These are phyloP conservation scores for Scytalidium sp. DNA, from an alignment of 2,329 filamentous ascomycete species.

Conservation along the genomic window DNA sequence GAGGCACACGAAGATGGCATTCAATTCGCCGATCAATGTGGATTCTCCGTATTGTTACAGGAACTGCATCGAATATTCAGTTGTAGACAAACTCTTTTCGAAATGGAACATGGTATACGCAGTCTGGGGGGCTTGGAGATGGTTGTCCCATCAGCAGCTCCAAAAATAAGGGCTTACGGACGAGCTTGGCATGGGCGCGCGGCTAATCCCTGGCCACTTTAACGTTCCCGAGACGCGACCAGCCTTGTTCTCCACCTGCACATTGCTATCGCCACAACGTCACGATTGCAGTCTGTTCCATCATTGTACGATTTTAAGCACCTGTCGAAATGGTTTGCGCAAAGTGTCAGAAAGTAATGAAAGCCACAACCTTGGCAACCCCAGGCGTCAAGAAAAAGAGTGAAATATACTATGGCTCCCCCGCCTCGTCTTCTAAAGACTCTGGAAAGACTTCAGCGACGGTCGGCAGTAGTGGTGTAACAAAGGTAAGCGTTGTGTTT, in stretches of 20 bases:
- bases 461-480: slow-evolving; percentile 54
- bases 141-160: background rate
- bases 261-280: slow-evolving; percentile 3
- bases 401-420: slow-evolving; percentile 63
- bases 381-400: slow-evolving; percentile 65
- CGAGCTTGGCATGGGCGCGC: background rate
- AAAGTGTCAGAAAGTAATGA: slow-evolving; percentile 60
- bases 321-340: slow-evolving; percentile 55
- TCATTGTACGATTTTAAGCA: slow-evolving; percentile 2
- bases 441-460: slow-evolving; percentile 46
- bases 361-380: slow-evolving; percentile 58
- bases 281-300: slow-evolving; percentile 9
- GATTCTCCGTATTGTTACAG: background rate
- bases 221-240: slow-evolving; percentile 1
- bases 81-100: background rate
- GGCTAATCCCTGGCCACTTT: slow-evolving; percentile 1
- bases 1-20: background rate
- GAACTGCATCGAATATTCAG: background rate
- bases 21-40: background rate
- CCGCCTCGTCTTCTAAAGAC: slow-evolving; percentile 36
- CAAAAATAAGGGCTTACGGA: background rate
- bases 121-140: background rate
- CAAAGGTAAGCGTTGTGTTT: slow-evolving; percentile 44
- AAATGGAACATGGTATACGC: background rate
- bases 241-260: slow-evolving; percentile 2